Evolutionary conservation across 768 basidiomycete genomes (phyloP).

Genomic region (Panaeolus papilionaceus): DNA sequence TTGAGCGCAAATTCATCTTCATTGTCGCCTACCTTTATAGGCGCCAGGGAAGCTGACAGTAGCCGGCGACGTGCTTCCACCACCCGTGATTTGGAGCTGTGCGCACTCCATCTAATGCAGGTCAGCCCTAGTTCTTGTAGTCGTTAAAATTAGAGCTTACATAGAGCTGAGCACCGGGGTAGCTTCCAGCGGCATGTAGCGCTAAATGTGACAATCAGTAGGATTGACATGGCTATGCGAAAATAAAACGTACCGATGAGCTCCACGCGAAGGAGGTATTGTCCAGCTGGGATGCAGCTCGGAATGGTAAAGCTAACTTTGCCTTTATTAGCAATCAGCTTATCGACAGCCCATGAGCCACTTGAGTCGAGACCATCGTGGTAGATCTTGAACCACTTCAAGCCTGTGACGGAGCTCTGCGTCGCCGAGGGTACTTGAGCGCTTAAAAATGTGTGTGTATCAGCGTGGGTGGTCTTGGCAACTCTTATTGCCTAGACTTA

Average conservation of each 20-base stretch:
- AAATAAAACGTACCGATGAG: slow-evolving; percentile 47
- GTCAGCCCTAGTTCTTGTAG: neutral
- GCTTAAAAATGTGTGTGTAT: slow-evolving; percentile 32
- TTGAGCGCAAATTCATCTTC: no score
- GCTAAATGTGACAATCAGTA: slow-evolving; percentile 33
- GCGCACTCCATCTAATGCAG: slow-evolving; percentile 50
- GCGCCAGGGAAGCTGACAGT: slow-evolving; percentile 56
- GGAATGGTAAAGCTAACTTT: slow-evolving; percentile 55
- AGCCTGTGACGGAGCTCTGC: slow-evolving; percentile 51
- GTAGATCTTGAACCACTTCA: slow-evolving; percentile 62
- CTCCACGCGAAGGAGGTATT: slow-evolving; percentile 57
- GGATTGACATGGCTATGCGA: neutral
- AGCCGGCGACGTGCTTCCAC: slow-evolving; percentile 27
- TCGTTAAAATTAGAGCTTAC: neutral
- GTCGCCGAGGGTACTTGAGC: slow-evolving; percentile 53
- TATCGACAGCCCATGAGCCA: slow-evolving; percentile 51
- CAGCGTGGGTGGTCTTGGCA: neutral
- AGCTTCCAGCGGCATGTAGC: slow-evolving; percentile 48
- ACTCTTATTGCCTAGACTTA: slow-evolving; percentile 31
- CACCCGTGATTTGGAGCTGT: slow-evolving; percentile 46
- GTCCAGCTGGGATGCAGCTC: slow-evolving; percentile 50
- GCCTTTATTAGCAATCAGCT: slow-evolving; percentile 53
- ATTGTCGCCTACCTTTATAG: slow-evolving; percentile 30
- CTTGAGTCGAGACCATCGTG: slow-evolving; percentile 46
- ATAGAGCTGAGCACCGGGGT: slow-evolving; percentile 67